Conservation (phyloP, 1,139 yeast species). For the Magnusiomyces tetraspermus region DNA sequence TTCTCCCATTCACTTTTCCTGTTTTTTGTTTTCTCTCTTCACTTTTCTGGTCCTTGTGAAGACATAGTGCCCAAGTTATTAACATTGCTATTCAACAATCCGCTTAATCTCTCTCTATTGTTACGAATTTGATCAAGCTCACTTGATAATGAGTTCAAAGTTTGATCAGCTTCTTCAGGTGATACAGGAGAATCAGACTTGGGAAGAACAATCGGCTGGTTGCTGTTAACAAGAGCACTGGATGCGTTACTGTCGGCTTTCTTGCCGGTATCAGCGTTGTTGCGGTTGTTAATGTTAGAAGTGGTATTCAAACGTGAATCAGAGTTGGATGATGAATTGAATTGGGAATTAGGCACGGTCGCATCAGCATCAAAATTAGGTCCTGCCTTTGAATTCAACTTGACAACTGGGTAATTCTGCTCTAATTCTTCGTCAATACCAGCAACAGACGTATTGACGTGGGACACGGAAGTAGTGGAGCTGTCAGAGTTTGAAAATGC, state of each 20-base stretch:
- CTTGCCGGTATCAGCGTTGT: background rate
- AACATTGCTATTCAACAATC: constrained; percentile 10
- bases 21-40: too few species aligned
- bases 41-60: too few species aligned
- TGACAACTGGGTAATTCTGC: background rate
- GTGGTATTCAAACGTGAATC: background rate
- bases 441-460: too few species aligned
- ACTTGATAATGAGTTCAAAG: constrained; percentile 20
- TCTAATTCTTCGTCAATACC: background rate
- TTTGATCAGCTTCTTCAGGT: constrained; percentile 21
- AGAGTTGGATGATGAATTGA: too few species aligned
- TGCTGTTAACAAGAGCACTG: background rate
- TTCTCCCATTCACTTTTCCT: too few species aligned
- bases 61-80: too few species aligned
- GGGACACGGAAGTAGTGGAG: too few species aligned
- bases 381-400: background rate
- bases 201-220: background rate
- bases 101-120: constrained; percentile 20
- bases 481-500: background rate
- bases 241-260: background rate
- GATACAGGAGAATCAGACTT: constrained; percentile 10
- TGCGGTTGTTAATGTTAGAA: background rate
- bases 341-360: too few species aligned
- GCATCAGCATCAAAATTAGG: too few species aligned
- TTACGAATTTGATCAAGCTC: constrained; percentile 22